Evolutionary conservation across 306 rosid genomes (phyloP).

Genomic region (Myrica gale): DNA sequence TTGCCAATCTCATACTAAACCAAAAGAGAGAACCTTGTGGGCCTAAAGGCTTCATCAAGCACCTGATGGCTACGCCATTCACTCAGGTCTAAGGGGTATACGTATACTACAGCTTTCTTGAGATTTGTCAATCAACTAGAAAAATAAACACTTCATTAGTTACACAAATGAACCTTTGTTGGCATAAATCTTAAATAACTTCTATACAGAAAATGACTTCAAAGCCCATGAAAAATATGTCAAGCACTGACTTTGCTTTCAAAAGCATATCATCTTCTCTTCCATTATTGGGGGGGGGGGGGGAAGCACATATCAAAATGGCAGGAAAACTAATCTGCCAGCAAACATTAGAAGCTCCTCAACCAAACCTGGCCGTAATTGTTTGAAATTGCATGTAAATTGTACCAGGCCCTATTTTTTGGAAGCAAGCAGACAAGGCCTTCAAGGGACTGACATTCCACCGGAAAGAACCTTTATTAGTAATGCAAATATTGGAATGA

Average conservation of each 20-base stretch:
- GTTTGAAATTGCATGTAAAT: neutral
- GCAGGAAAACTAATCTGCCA: neutral
- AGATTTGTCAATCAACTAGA: no score
- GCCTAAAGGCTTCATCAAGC: neutral
- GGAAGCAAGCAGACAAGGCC: neutral
- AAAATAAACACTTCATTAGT: no score
- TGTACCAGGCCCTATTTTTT: neutral
- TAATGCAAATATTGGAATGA: constrained; percentile 9
- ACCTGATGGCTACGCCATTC: neutral
- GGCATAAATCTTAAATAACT: neutral
- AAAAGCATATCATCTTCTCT: no score
- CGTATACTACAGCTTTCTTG: no score
- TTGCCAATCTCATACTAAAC: neutral
- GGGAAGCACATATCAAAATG: neutral
- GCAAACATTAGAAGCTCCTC: neutral
- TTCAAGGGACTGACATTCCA: neutral
- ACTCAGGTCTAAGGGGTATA: no score
- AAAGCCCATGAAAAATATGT: neutral
- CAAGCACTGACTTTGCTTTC: neutral
- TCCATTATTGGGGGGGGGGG: no score
- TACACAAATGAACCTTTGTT: no score
- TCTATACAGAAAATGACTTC: neutral
- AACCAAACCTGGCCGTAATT: neutral
- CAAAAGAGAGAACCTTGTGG: neutral
- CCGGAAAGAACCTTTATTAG: constrained; percentile 9